Evolutionary conservation across 202 grass and related monocot genomes (phyloP), one percentile per base, ranked within the genome.

Genomic region (Zizania palustris): DNA sequence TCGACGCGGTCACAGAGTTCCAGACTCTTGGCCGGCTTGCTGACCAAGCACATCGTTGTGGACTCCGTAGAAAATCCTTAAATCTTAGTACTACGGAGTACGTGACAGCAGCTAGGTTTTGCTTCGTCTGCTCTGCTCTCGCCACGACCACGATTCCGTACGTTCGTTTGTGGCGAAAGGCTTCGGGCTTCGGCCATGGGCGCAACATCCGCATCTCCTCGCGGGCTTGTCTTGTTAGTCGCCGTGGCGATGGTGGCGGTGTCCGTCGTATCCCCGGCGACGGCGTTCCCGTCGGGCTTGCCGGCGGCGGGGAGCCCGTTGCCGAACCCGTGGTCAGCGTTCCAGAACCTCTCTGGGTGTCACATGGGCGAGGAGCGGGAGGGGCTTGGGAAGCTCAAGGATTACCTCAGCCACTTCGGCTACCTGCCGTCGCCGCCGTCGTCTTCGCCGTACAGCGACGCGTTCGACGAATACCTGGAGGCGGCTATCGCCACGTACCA

Each of bases 291-390:
- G 19, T 5, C 6, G 12, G 45, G 65, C 3, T 56, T 79, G 40
- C 77, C 82, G 9, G 63, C 45, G 41, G 20, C 67, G 1, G 43
- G 7, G 63, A 67, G 58, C 2, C 43, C 76, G 66, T 82, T 85
- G 22, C 39, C 77, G 51, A 97, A 93, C 65, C 93, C 93, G 16
- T 97, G 93, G 93, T 63, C 71, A 2, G 80, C 83, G 65, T 97
- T 97, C 85, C 82, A 86, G 69, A 97, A 93, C 69, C 88, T 97
- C n/a, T 93, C 93, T 0, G 93, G 90, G 7, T 97, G 93, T 57
- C 93, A 84, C 56, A 51, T 74, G 65, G 90, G 90, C 28, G 88
- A 93, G 33, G 66, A 90, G 22, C 65, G 85, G 48, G 63, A 79
- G 14, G 93, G 93, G 33, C 68, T 97, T 3, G 79, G 73, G 11